Conservation (phyloP, 1,139 yeast genomes). For the Nakaseomyces bracarensis region DNA sequence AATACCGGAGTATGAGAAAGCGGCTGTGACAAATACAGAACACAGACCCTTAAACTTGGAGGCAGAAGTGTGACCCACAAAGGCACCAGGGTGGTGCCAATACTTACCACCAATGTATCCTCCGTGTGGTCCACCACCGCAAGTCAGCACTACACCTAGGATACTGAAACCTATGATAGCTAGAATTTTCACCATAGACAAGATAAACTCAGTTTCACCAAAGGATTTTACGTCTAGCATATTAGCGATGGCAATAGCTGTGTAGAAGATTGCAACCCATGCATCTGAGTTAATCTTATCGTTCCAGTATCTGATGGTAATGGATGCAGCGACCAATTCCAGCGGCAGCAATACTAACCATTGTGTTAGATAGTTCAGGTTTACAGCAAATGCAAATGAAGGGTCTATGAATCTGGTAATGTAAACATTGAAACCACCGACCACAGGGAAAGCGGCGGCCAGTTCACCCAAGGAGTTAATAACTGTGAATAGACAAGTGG, state of each 20-base stretch:
- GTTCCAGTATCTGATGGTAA: constrained; percentile 62
- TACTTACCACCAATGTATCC: constrained; percentile 52
- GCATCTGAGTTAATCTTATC: constrained; percentile 49
- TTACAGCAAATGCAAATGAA: constrained; percentile 69
- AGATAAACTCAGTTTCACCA: constrained; percentile 59
- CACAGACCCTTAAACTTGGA: constrained; percentile 46
- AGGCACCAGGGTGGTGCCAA: constrained; percentile 63
- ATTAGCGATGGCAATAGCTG: constrained; percentile 47
- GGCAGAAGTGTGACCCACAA: constrained; percentile 41
- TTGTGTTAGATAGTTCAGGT: constrained; percentile 60
- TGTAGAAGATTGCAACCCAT: constrained; percentile 59
- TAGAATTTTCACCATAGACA: constrained; percentile 51
- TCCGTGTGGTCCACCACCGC: constrained; percentile 62
- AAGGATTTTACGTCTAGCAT: constrained; percentile 56
- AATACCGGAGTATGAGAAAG: constrained; percentile 49
- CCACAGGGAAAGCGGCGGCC: constrained; percentile 57
- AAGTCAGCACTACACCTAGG: constrained; percentile 56
- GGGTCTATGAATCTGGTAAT: constrained; percentile 59
- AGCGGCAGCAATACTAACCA: constrained; percentile 65
- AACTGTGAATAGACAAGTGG: constrained; percentile 51
- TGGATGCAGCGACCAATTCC: constrained; percentile 64
- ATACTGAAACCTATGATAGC: constrained; percentile 62
- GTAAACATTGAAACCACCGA: constrained; percentile 65
- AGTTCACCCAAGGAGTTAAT: constrained; percentile 65
- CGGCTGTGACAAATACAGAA: constrained; percentile 47